Evolutionary conservation across 2,329 filamentous ascomycete species (phyloP).

Genomic region (Fusarium illudens): DNA sequence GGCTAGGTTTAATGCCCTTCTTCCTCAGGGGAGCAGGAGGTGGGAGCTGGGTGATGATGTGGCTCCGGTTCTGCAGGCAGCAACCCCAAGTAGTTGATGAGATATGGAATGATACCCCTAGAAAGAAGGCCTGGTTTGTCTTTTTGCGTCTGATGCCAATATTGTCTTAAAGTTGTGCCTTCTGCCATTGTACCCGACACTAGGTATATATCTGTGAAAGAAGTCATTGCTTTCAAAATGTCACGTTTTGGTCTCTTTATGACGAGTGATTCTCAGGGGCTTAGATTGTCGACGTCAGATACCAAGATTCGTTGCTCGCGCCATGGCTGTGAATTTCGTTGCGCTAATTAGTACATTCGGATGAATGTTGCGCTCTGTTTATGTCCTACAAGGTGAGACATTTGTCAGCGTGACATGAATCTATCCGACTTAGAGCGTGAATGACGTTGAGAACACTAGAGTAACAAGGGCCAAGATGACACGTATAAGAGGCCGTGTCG

Average conservation of each 20-base stretch:
- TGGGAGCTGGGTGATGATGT: constrained; percentile 37
- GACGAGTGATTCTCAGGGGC: too few relatives aligned
- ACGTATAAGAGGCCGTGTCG: not conserved
- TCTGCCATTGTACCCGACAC: not conserved
- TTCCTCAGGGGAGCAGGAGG: constrained; percentile 27
- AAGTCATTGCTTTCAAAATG: not conserved
- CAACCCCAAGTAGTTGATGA: constrained; percentile 10
- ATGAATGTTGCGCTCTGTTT: not conserved
- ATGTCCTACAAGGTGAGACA: not conserved
- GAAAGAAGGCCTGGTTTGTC: not conserved
- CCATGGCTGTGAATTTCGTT: not conserved
- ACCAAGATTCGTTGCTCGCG: not conserved
- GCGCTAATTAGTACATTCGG: not conserved
- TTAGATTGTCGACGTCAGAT: not conserved
- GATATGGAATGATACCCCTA: constrained; percentile 22
- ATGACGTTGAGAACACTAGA: not conserved
- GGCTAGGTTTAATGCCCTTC: constrained; percentile 32
- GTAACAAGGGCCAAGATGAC: not conserved
- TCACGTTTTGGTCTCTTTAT: too few relatives aligned
- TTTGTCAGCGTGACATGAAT: not conserved
- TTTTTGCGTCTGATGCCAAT: not conserved
- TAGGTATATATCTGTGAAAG: too few relatives aligned
- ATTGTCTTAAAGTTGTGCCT: not conserved
- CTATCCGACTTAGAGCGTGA: not conserved
- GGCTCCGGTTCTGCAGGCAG: constrained; percentile 32